Evolutionary conservation across 139 green algal species (phyloP), one percentile per base, ranked within the genome.

Genomic region (Nannochloris sp.): DNA sequence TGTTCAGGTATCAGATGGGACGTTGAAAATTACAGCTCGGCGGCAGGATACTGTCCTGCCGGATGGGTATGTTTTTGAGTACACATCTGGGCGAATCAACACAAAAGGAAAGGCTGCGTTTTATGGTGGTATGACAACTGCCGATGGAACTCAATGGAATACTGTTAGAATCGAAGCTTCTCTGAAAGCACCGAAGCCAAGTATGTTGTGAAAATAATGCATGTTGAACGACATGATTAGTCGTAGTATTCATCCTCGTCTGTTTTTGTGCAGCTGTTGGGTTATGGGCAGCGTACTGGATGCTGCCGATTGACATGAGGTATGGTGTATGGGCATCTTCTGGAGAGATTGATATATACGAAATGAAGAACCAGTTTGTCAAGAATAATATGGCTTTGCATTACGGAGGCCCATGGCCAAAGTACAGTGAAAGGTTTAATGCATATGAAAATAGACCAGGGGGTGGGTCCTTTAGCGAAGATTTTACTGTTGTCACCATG

Each of bases 21-120:
- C 72, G 34, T 64, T 89, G 65, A 78, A 87, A 29, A 70, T 79
- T 19, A 78, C 74, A 16, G 73, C 78, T 23, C 80, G 50, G 66
- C 79, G 75, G 24, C 44, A 57, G 27, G 40, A 34, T 53, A 68
- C 58, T 19, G 15, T 55, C 15, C 23, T 65, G 9, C 44, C 23
- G 14, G 43, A 73, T 64, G 34, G 57, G 2, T 34, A 72, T 24
- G 57, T 54, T 24, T 49, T 62, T 31, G 49, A 24, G 2, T 78
- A 67, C 37, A 72, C 60, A 19, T 51, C 44, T 11, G 69, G 19
- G 12, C 49, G 69, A 21, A 66, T 75, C 44, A 75, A 71, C 53
- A 68, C 55, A n/a, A 50, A 70, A 40, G 27, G 44, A 12, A 55
- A 58, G 3, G 69, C 60, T 15, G 23, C 29, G 29, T 71, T 75